Evolutionary conservation across 345 rosid species (phyloP).

Genomic region (Limnanthes douglasii): DNA sequence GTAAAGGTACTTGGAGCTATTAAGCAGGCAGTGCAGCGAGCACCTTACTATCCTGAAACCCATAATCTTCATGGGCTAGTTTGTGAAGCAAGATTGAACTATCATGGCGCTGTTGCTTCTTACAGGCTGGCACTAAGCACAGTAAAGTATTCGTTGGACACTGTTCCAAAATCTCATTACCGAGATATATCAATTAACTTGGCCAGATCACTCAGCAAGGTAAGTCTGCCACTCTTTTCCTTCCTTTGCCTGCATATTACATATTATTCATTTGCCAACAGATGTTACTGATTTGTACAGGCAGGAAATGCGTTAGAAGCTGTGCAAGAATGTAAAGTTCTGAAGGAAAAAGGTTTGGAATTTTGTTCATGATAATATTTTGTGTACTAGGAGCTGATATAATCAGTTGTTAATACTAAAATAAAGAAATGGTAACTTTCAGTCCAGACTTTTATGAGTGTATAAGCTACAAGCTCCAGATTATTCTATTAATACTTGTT

Average conservation of each 20-base stretch:
- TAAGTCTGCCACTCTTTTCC: constrained; percentile 13
- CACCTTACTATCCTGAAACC: constrained; percentile 66
- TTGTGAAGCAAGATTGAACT: constrained; percentile 61
- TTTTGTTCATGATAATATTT: not conserved
- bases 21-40: constrained; percentile 77
- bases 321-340: constrained; percentile 46
- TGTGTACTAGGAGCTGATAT: not conserved
- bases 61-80: constrained; percentile 80
- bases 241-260: constrained; percentile 2
- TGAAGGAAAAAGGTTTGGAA: constrained; percentile 45
- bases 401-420: too few species aligned
- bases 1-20: constrained; percentile 78
- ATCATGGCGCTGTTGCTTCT: constrained; percentile 44
- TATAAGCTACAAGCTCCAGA: too few species aligned
- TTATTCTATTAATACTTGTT: too few species aligned
- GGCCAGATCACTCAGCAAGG: constrained; percentile 71
- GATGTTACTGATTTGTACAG: constrained; percentile 18
- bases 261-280: constrained; percentile 1
- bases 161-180: constrained; percentile 24
- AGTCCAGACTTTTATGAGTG: too few species aligned
- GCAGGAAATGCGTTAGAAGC: constrained; percentile 48
- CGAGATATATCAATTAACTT: constrained; percentile 57
- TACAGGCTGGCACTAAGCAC: constrained; percentile 52
- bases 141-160: constrained; percentile 21
- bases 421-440: too few species aligned